These are phyloP conservation scores for Plectosphaerella sp. DNA, from an alignment of 2,329 filamentous ascomycete species.

Conservation along the genomic window DNA sequence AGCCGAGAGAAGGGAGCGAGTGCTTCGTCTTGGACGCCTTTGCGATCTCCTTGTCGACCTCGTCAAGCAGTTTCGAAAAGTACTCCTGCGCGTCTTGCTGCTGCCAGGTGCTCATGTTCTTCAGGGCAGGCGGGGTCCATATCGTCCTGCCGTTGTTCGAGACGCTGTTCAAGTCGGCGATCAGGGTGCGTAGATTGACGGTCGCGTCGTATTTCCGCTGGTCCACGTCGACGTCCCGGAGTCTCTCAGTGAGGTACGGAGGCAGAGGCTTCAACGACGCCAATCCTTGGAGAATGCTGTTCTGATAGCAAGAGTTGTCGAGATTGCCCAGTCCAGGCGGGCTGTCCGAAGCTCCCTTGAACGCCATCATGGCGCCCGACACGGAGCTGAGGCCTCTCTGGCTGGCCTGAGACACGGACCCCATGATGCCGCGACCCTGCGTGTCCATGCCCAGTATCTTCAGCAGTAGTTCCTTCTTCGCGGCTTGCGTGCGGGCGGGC, in stretches of 20 bases:
- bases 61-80: slow-evolving; percentile 82
- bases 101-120: slow-evolving; percentile 91
- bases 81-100: slow-evolving; percentile 99
- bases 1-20: neutral
- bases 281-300: slow-evolving; percentile 85
- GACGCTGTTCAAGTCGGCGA: slow-evolving; percentile 65
- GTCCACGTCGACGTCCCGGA: slow-evolving; percentile 16
- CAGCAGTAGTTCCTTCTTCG: slow-evolving; percentile 62
- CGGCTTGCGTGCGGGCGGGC: slow-evolving; percentile 39
- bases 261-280: slow-evolving; percentile 69
- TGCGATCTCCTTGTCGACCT: slow-evolving; percentile 73
- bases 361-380: slow-evolving; percentile 35
- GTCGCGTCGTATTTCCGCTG: slow-evolving; percentile 14
- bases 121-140: slow-evolving; percentile 77
- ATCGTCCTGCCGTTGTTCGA: slow-evolving; percentile 70
- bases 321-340: slow-evolving; percentile 78
- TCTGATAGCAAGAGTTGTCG: slow-evolving; percentile 97
- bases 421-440: slow-evolving; percentile 46
- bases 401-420: slow-evolving; percentile 53
- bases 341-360: slow-evolving; percentile 34
- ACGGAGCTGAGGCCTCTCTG: slow-evolving; percentile 51
- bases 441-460: slow-evolving; percentile 57
- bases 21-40: slow-evolving; percentile 35
- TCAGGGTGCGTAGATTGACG: slow-evolving; percentile 55
- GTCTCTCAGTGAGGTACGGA: slow-evolving; percentile 54